Evolutionary conservation across 2,329 filamentous ascomycete species (phyloP), one percentile per base, ranked within the genome.

Genomic region (Monilinia laxa): DNA sequence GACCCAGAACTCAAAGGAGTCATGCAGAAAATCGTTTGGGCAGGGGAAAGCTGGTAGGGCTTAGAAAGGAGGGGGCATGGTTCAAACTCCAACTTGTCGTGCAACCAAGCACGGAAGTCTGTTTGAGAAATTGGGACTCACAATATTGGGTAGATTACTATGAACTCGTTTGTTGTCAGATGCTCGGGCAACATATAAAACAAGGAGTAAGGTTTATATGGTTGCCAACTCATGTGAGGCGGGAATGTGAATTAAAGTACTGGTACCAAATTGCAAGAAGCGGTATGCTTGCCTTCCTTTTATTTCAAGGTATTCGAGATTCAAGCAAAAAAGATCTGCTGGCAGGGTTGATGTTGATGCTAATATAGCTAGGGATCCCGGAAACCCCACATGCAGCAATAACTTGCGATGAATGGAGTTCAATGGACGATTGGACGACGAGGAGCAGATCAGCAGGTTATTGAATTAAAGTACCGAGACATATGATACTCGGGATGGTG

Each of bases 291-390:
- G 53, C 58, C 59, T 65, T 49, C 28, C 47, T 65, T 59, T 47
- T 55, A 59, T 60, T 65, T 60, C 55, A 14, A 47, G 35, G 42
- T 65, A 57, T 18, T 62, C 45, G 55, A 62, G 64, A 65, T 65
- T 65, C 56, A 53, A 62, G 64, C 55, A 65, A 53, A 62, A 53
- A 51, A 60, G 64, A 65, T 65, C 64, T 65, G 64, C 64, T 65
- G 49, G 56, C 64, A 65, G 64, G 64, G 64, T 65, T 65, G 55
- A 57, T 62, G 35, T 59, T 65, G 53, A 59, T 60, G 64, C 64
- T 51, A 49, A 55, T 53, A 45, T 60, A 45, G n/a, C n/a, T 53
- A 55, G 25, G 56, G 35, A 57, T 25, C 52, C 52, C 25, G 54
- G 53, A 52, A 35, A 58, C 63, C 63, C 52, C 63, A 65, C 63